These are phyloP conservation scores for Raddia distichophylla DNA, from an alignment of 176 grass and related monocot genomes.

Conservation along the genomic window DNA sequence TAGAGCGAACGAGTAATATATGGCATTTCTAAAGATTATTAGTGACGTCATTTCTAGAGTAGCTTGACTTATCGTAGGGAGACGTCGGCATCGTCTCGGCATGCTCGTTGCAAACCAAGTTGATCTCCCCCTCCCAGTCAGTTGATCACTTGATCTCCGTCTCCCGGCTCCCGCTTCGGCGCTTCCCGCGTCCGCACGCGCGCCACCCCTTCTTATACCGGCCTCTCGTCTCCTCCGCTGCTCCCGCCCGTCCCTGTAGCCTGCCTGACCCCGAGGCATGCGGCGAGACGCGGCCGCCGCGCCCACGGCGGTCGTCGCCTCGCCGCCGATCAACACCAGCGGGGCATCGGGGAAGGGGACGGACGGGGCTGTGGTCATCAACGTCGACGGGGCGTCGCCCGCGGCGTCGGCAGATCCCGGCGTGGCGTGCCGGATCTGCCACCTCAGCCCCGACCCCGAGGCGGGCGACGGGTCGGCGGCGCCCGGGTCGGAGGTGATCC, in stretches of 20 bases:
- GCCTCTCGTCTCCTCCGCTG: background rate
- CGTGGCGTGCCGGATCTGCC: conserved; percentile 74
- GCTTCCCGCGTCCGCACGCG: conserved; percentile 4
- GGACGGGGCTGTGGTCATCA: conserved; percentile 10
- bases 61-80: no score
- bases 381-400: background rate
- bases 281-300: conserved; percentile 46
- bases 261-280: conserved; percentile 28
- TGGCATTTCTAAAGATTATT: no score
- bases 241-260: conserved; percentile 3
- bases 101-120: no score
- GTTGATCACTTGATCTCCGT: no score
- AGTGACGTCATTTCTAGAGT: no score
- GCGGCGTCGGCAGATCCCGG: background rate
- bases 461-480: conserved; percentile 1
- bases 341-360: background rate
- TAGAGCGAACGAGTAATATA: no score
- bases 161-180: no score
- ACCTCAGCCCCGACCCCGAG: conserved; percentile 43
- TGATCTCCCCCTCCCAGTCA: no score
- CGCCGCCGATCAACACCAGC: conserved; percentile 1
- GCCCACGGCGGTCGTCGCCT: conserved; percentile 29
- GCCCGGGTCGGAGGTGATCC: conserved; percentile 51
- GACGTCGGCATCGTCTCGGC: no score
- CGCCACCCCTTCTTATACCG: background rate